Percentiles rank a stretch among this genome's conserved stretches.
Evolutionary conservation across 2,329 filamentous ascomycete species (phyloP).

Genomic region (Aspergillus sp.): DNA sequence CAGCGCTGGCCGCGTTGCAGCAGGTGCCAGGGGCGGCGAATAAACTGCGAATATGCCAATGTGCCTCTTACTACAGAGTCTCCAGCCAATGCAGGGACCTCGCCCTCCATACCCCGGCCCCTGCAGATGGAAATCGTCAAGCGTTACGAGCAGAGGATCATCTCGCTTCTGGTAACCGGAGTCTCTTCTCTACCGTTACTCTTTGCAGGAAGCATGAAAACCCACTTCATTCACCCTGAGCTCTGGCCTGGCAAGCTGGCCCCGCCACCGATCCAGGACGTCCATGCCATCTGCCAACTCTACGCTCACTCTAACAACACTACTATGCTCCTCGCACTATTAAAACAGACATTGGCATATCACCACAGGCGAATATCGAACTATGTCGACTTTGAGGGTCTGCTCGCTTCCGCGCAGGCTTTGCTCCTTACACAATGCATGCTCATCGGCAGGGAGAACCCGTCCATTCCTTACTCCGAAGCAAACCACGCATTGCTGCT

Average conservation of each 20-base stretch:
- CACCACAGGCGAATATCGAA: slow-evolving; percentile 13
- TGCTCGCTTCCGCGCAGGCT: slow-evolving; percentile 25
- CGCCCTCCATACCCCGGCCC: slow-evolving; percentile 8
- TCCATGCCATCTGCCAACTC: slow-evolving; percentile 21
- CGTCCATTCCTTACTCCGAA: slow-evolving; percentile 15
- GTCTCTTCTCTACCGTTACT: slow-evolving; percentile 17
- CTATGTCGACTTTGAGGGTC: slow-evolving; percentile 21
- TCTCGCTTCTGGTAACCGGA: slow-evolving; percentile 22
- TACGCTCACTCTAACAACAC: slow-evolving; percentile 1
- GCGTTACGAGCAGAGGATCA: slow-evolving; percentile 18
- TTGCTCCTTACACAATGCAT: slow-evolving; percentile 28
- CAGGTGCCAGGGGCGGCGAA: slow-evolving; percentile 21
- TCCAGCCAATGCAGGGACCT: not conserved
- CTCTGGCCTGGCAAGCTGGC: slow-evolving; percentile 13
- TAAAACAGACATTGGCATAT: slow-evolving; percentile 15
- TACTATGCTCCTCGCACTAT: slow-evolving; percentile 4
- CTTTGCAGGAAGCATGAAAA: slow-evolving; percentile 21
- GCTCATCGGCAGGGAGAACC: slow-evolving; percentile 16
- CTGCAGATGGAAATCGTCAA: slow-evolving; percentile 25
- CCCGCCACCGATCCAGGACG: slow-evolving; percentile 16
- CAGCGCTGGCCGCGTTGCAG: slow-evolving; percentile 25
- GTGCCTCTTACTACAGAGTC: slow-evolving; percentile 13
- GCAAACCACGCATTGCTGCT: slow-evolving; percentile 17
- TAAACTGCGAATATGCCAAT: slow-evolving; percentile 27
- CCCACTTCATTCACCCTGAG: slow-evolving; percentile 27